Evolutionary conservation across 306 rosid genomes (phyloP).

Genomic region (Alnus glutinosa): DNA sequence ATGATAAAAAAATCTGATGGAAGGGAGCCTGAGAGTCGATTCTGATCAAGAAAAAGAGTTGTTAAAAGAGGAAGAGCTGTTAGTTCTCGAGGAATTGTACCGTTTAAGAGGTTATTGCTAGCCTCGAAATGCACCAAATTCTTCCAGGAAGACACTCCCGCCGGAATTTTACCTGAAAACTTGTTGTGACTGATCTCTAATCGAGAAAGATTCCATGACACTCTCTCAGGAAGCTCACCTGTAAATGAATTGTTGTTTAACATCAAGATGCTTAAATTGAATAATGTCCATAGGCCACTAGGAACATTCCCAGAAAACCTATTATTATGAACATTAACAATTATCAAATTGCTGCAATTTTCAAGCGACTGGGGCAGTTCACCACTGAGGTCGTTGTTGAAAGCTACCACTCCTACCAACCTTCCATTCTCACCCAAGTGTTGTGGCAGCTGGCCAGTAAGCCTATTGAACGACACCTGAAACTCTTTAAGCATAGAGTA

Average conservation of each 20-base stretch:
- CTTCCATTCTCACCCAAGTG: conserved; percentile 47
- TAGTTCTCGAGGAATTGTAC: conserved; percentile 55
- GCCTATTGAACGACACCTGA: conserved; percentile 36
- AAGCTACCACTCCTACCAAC: conserved; percentile 39
- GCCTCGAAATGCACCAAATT: conserved; percentile 49
- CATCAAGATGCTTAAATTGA: conserved; percentile 31
- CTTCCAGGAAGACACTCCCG: conserved; percentile 49
- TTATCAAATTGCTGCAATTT: conserved; percentile 41
- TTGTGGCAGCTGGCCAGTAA: conserved; percentile 57
- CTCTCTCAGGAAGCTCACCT: conserved; percentile 57
- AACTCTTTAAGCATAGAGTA: conserved; percentile 41
- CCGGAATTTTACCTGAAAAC: conserved; percentile 60
- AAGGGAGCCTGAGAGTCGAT: conserved; percentile 47
- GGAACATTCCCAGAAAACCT: conserved; percentile 57
- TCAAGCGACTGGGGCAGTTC: conserved; percentile 65
- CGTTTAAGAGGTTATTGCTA: conserved; percentile 52
- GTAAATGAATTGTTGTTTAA: conserved; percentile 46
- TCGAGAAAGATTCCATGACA: conserved; percentile 38
- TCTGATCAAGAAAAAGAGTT: conserved; percentile 50
- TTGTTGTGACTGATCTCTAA: conserved; percentile 54
- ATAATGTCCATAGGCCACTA: conserved; percentile 64
- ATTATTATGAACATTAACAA: conserved; percentile 36
- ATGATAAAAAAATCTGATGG: conserved; percentile 49
- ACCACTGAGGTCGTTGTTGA: conserved; percentile 51
- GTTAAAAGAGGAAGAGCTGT: conserved; percentile 41